Evolutionary conservation across 2,329 filamentous ascomycete genomes (phyloP), one percentile per base, ranked within the genome.

Genomic region (Phyllosticta ampelicida): DNA sequence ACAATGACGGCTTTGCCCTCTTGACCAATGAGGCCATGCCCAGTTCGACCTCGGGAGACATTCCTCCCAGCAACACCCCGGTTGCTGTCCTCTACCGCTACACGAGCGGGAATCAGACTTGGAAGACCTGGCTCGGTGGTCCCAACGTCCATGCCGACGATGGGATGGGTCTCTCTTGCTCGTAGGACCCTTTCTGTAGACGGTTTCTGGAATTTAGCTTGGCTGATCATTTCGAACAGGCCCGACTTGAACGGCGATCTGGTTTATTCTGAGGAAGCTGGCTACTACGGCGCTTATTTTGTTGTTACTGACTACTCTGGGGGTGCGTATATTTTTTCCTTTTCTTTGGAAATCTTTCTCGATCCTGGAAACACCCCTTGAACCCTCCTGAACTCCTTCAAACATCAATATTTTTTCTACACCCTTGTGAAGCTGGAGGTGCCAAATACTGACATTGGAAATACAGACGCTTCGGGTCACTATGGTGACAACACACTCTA

Each of bases 191-290:
- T 44, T 16, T 6, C n/a, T n/a, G n/a, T 44, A 5, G 16, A 44
- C 23, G 23, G 3, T 8, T 26, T 26, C 3, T 26, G 4, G n/a
- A 26, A 26, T 44, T 20, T 26, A n/a, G 19, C 29, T 64, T 80
- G 1, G 30, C 30, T 44, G 30, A 44, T 44, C 16, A 3, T n/a
- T 16, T 3, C n/a, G 13, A 6, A 44, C 30, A 44, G 30, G 30
- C 80, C 81, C 0, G 81, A 85, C 61, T 70, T 85, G 63, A 85
- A 85, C 63, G 82, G 82, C 30, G 82, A 85, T 64, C 76, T 85
- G 8, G 82, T 81, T 56, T 85, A 78, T 68, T 84, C 81, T 0
- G 75, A 79, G 54, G 71, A 74, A 55, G 74, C 80, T 9, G 76
- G 76, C 18, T 72, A 82, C 54, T 85, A 84, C 62, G 82, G 80